Percentiles rank a stretch among this genome's conserved stretches.
phyloP scores from a whole-genome alignment of 1,139 yeast genomes.

The Geotrichum histeridarum region DNA sequence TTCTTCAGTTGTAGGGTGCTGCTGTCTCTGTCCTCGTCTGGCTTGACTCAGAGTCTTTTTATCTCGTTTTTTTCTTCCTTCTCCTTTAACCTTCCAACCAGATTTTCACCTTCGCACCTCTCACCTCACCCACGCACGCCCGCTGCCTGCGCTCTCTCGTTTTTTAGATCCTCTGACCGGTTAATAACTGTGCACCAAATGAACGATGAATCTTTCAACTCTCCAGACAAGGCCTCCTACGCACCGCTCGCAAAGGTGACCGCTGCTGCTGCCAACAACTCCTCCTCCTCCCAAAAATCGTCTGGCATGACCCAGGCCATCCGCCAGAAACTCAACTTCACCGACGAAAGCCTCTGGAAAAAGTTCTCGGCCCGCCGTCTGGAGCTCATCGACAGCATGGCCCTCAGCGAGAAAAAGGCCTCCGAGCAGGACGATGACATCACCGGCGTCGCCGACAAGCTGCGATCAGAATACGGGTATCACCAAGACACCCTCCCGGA shows the following conservation, averaged over 20 bases:
- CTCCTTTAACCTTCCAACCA: too few relatives aligned
- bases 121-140: too few relatives aligned
- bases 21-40: too few relatives aligned
- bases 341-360: slow-evolving; percentile 82
- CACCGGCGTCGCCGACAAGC: slow-evolving; percentile 63
- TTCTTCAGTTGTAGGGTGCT: too few relatives aligned
- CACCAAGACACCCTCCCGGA: slow-evolving; percentile 55
- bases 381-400: slow-evolving; percentile 78
- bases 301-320: slow-evolving; percentile 75
- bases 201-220: slow-evolving; percentile 3
- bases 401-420: slow-evolving; percentile 74
- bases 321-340: slow-evolving; percentile 65
- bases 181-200: neutral
- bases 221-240: too few relatives aligned
- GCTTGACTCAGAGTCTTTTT: too few relatives aligned
- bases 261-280: neutral
- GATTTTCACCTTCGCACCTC: too few relatives aligned
- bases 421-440: slow-evolving; percentile 87
- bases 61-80: too few relatives aligned
- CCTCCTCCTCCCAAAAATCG: slow-evolving; percentile 7
- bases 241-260: too few relatives aligned
- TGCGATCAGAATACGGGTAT: slow-evolving; percentile 73
- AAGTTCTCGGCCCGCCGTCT: slow-evolving; percentile 81
- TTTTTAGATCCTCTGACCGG: too few relatives aligned
- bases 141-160: too few relatives aligned